Evolutionary conservation across 768 basidiomycete species (phyloP).

Genomic region (Tricholoma saponaceum): DNA sequence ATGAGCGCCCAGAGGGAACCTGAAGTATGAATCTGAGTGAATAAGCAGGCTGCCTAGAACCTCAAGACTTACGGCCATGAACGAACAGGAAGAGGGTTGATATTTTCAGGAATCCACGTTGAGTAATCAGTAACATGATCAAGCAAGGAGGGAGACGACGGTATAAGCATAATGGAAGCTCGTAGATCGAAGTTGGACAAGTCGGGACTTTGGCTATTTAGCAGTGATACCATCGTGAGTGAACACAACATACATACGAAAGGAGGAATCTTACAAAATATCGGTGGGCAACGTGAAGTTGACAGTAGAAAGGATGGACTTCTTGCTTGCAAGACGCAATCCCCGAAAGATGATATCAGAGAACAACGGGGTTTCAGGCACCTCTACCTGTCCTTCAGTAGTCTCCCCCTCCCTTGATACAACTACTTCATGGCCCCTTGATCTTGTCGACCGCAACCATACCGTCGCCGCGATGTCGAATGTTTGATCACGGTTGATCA

Average conservation of each 20-base stretch:
- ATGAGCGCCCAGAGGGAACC: slow-evolving; percentile 20
- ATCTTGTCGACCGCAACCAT: slow-evolving; percentile 10
- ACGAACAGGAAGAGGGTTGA: slow-evolving; percentile 22
- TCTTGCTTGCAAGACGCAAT: slow-evolving; percentile 22
- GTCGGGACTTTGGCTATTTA: slow-evolving; percentile 16
- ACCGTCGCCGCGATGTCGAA: slow-evolving; percentile 19
- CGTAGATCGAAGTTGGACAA: slow-evolving; percentile 30
- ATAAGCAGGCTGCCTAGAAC: not conserved
- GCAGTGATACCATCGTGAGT: not conserved
- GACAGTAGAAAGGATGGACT: slow-evolving; percentile 19
- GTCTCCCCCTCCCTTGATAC: slow-evolving; percentile 1
- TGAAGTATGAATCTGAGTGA: slow-evolving; percentile 1
- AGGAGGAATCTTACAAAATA: slow-evolving; percentile 22
- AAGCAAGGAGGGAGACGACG: slow-evolving; percentile 25
- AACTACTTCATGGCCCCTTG: not conserved
- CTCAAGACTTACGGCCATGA: slow-evolving; percentile 24
- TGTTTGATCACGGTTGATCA: slow-evolving; percentile 11
- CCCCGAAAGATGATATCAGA: slow-evolving; percentile 27
- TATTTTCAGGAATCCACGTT: slow-evolving; percentile 24
- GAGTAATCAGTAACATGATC: slow-evolving; percentile 26
- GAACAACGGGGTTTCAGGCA: slow-evolving; percentile 11
- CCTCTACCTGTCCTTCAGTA: slow-evolving; percentile 10
- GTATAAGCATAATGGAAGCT: slow-evolving; percentile 32
- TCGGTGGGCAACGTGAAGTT: slow-evolving; percentile 24
- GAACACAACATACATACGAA: not conserved